Evolutionary conservation across 2,329 filamentous ascomycete species (phyloP).

Genomic region (Fusarium equiseti): DNA sequence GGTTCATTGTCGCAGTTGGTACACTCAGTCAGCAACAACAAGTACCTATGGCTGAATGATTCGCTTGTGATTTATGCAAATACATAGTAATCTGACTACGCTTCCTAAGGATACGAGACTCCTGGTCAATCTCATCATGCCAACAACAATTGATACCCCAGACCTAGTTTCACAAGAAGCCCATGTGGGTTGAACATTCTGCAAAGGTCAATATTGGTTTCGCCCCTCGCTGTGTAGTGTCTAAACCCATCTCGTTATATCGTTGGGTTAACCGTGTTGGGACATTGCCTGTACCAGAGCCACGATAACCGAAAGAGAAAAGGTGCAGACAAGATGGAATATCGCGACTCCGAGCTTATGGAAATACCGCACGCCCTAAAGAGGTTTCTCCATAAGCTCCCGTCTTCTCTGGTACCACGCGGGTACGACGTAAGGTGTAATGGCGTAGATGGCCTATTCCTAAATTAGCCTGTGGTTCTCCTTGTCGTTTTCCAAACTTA

Average conservation of each 20-base stretch:
- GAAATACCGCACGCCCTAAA: slow-evolving; percentile 18
- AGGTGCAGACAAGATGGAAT: background rate
- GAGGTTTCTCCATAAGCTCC: slow-evolving; percentile 7
- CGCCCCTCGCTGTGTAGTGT: background rate
- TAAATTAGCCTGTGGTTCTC: background rate
- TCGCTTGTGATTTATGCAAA: background rate
- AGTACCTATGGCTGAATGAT: background rate
- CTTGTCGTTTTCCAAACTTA: background rate
- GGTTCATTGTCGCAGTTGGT: background rate
- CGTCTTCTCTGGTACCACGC: slow-evolving; percentile 17
- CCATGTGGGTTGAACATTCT: background rate
- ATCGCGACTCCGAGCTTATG: slow-evolving; percentile 9
- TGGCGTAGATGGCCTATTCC: slow-evolving; percentile 6
- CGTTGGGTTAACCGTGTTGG: background rate
- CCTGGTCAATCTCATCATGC: background rate
- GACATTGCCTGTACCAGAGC: background rate
- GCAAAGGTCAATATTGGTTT: background rate
- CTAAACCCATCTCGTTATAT: background rate
- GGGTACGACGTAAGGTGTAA: background rate
- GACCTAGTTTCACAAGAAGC: background rate
- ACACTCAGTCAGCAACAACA: background rate
- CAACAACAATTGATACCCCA: background rate
- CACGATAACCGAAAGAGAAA: background rate
- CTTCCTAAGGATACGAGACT: background rate
- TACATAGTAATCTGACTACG: background rate